Evolutionary conservation across 2,329 filamentous ascomycete genomes (phyloP), one percentile per base, ranked within the genome.

Genomic region (Parastagonospora nodorum): DNA sequence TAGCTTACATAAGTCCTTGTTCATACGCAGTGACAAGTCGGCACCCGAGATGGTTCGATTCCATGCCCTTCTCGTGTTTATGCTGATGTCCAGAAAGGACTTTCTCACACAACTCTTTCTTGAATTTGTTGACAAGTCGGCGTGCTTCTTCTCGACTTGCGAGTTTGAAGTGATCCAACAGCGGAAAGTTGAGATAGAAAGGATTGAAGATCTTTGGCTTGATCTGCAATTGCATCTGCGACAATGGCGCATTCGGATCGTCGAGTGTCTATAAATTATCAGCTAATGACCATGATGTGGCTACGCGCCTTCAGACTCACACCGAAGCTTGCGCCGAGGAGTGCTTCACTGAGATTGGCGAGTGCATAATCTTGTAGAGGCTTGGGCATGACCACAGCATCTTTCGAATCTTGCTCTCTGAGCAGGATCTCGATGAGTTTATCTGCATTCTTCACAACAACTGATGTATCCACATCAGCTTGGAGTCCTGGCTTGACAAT

Each of bases 291-390:
- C 3, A 29, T 3, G 1, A n/a, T 38, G 7, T 38, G 11, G 32
- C 11, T 12, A 11, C 10, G 4, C 2, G 16, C 12, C 1, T 7
- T n/a, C 27, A 14, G 19, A 45, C 48, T 28, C 12, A 51, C 49
- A 9, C 40, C 29, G 31, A 51, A 51, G 32, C 32, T 28, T 5
- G 24, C 30, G 30, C 58, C 53, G 3, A 69, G 51, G 7, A 66
- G 49, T 31, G 49, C 51, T 42, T 67, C 57, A 9, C 60, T 55
- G 45, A 64, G 55, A 51, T 70, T 71, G 11, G 66, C 66, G 29
- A 71, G 58, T 0, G 68, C 66, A 33, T 68, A 71, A n/a, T 67
- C 50, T 52, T 73, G 70, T 8, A 72, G 46, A 2, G 64, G 47
- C 2, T 62, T 61, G 40, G 65, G 57, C 44, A 73, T 57, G 2